Conservation (phyloP, 306 rosid genomes). For the Cicer yamashitae region DNA sequence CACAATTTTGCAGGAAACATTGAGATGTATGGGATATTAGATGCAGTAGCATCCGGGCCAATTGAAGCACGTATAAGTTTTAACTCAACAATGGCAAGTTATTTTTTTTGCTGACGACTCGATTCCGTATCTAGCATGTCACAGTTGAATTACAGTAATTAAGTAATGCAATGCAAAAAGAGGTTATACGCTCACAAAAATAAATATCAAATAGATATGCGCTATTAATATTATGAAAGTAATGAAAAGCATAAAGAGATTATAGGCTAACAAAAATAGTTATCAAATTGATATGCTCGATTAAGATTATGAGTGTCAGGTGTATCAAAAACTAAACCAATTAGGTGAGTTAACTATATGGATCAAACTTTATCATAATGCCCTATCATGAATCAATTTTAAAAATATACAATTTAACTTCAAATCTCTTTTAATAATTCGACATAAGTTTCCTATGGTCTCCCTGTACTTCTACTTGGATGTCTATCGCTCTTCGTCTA, state of each 20-base stretch:
- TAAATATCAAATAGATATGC: not conserved
- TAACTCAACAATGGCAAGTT: conserved; percentile 85
- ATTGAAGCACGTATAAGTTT: conserved; percentile 75
- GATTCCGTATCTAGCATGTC: conserved; percentile 36
- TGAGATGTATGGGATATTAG: conserved; percentile 88
- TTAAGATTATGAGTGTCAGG: conserved; percentile 12
- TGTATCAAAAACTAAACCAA: not conserved
- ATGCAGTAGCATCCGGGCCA: conserved; percentile 84
- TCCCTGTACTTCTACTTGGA: not conserved
- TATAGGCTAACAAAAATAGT: conserved; percentile 2
- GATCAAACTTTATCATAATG: not conserved
- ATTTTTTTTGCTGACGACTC: conserved; percentile 21
- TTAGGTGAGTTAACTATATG: not conserved
- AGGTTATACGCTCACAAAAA: conserved; percentile 8
- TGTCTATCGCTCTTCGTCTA: not conserved
- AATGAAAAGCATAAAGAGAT: not conserved
- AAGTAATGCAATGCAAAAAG: not conserved
- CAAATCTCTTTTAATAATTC: not conserved
- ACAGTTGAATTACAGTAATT: not conserved
- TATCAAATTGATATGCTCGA: not conserved
- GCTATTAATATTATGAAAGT: not conserved
- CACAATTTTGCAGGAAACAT: conserved; percentile 92
- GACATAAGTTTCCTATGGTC: not conserved
- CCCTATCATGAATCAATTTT: not conserved
- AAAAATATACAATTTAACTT: not conserved